Evolutionary conservation across 305 asterid species (phyloP).

Genomic region (Nicotiana rustica): DNA sequence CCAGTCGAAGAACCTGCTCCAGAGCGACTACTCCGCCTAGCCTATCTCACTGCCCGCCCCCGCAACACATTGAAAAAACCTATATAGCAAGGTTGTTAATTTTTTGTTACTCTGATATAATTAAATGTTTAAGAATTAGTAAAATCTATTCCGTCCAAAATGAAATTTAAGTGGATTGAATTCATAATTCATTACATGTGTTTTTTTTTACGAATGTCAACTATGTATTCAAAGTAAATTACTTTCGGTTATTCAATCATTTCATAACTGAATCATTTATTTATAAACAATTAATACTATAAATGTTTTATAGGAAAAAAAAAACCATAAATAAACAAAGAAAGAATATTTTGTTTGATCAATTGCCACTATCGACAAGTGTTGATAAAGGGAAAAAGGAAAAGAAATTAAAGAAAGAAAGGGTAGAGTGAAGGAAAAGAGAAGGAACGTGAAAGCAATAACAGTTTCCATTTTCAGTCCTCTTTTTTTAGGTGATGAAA

Average conservation of each 20-base stretch:
- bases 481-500: background rate
- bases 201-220: background rate
- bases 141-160: background rate
- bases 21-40: too few species aligned
- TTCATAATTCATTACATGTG: background rate
- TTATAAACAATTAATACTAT: background rate
- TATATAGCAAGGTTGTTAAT: background rate
- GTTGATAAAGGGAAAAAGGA: background rate
- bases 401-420: background rate
- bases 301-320: background rate
- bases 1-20: background rate
- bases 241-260: background rate
- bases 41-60: too few species aligned
- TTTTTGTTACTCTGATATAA: too few species aligned
- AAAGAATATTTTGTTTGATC: background rate
- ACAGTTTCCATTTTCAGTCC: background rate
- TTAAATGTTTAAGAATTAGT: background rate
- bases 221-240: background rate
- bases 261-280: too few species aligned
- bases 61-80: background rate
- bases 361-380: background rate
- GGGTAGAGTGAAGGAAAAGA: constrained; percentile 19
- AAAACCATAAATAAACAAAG: background rate
- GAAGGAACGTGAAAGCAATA: constrained; percentile 15
- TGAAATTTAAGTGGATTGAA: background rate